phyloP scores from a whole-genome alignment of 2,329 filamentous ascomycete species.

The Venturia asperata region DNA sequence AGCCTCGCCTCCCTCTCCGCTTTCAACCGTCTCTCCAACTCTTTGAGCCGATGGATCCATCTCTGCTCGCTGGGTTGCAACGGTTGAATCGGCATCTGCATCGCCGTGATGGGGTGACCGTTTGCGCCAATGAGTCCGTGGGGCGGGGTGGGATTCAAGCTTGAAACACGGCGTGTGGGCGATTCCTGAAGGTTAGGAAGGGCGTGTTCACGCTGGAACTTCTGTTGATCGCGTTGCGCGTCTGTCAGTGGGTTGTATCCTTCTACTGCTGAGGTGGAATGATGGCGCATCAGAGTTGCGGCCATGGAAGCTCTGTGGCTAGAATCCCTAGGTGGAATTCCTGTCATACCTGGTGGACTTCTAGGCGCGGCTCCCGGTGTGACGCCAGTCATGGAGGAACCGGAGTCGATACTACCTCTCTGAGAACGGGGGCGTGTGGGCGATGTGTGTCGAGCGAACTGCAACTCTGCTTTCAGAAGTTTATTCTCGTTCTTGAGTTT shows the following conservation, averaged over 20 bases:
- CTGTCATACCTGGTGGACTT: slow-evolving; percentile 11
- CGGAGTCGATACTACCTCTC: slow-evolving; percentile 23
- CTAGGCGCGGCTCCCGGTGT: slow-evolving; percentile 17
- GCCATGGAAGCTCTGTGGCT: slow-evolving; percentile 40
- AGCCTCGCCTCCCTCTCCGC: slow-evolving; percentile 80
- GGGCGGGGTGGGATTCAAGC: neutral
- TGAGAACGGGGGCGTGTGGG: slow-evolving; percentile 24
- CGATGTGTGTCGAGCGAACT: slow-evolving; percentile 51
- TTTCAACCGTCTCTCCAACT: slow-evolving; percentile 83
- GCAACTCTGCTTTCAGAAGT: slow-evolving; percentile 53
- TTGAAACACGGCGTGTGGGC: slow-evolving; percentile 17
- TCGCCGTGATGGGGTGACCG: slow-evolving; percentile 1
- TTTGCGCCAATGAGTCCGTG: neutral
- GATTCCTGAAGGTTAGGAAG: slow-evolving; percentile 23
- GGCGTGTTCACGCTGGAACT: slow-evolving; percentile 9
- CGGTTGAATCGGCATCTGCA: slow-evolving; percentile 18
- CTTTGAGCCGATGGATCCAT: slow-evolving; percentile 78
- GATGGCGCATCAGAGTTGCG: slow-evolving; percentile 49
- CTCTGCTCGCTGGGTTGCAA: slow-evolving; percentile 55
- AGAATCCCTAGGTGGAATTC: slow-evolving; percentile 26
- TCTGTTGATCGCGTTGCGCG: neutral
- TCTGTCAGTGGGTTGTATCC: slow-evolving; percentile 21
- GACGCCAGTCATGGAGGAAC: slow-evolving; percentile 20
- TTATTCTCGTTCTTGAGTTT: slow-evolving; percentile 56
- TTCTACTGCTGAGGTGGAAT: slow-evolving; percentile 47